phyloP scores from a whole-genome alignment of 2,329 filamentous ascomycete genomes.

The Beauveria sp. region DNA sequence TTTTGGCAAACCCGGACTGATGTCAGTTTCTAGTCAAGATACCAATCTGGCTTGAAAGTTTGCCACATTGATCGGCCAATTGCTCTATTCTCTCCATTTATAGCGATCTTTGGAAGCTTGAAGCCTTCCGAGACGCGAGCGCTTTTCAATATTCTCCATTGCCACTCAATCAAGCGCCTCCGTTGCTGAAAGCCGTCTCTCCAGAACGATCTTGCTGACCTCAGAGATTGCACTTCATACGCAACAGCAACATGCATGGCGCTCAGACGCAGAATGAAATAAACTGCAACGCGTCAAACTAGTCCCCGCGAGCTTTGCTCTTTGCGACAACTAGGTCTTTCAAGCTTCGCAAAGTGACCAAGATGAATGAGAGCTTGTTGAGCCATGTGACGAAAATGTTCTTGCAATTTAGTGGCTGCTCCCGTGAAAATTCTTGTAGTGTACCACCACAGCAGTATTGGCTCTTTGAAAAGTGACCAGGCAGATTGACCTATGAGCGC shows the following conservation, averaged over 20 bases:
- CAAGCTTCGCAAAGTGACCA: not conserved
- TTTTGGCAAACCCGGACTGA: not conserved
- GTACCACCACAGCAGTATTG: constrained; percentile 4
- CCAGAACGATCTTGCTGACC: not conserved
- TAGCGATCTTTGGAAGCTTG: not conserved
- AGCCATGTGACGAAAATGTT: not conserved
- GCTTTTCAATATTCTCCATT: not conserved
- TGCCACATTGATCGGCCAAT: not conserved
- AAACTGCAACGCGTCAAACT: not conserved
- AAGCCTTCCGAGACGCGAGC: not conserved
- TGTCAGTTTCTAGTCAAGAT: not conserved
- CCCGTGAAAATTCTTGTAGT: not conserved
- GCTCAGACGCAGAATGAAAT: not conserved
- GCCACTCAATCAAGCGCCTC: not conserved
- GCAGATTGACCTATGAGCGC: constrained; percentile 9
- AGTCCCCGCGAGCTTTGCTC: not conserved
- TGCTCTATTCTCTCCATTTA: not conserved
- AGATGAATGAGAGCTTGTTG: not conserved
- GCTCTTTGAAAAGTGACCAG: not conserved
- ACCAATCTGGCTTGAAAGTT: not conserved
- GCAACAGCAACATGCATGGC: not conserved
- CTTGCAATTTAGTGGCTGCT: not conserved
- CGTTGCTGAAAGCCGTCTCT: not conserved
- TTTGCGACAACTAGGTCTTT: not conserved
- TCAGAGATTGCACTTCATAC: not conserved